Conservation (phyloP, 2,329 filamentous ascomycete species). For the Sarocladium strictum region DNA sequence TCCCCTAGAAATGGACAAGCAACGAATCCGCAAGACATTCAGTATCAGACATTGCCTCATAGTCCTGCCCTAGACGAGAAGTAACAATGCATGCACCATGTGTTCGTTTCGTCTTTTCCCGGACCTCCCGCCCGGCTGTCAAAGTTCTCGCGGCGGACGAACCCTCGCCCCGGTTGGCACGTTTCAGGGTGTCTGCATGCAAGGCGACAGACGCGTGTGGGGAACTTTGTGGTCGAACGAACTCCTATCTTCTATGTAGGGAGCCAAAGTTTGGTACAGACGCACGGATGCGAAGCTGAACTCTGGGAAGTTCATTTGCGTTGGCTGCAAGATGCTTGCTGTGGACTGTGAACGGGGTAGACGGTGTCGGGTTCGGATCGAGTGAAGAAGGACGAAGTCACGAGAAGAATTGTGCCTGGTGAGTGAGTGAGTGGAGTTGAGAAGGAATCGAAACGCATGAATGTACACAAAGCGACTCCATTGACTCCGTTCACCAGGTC, state of each 20-base stretch:
- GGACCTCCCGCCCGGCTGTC: not conserved
- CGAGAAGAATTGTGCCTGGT: too few species aligned
- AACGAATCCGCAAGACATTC: too few species aligned
- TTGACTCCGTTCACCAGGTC: too few species aligned
- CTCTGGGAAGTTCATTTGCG: not conserved
- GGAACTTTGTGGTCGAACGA: not conserved
- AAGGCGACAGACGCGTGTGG: not conserved
- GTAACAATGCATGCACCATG: constrained; percentile 1
- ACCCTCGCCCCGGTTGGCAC: not conserved
- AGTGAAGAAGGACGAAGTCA: too few species aligned
- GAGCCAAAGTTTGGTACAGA: not conserved
- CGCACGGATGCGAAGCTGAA: not conserved
- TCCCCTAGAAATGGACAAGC: too few species aligned
- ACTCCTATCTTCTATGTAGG: too few species aligned
- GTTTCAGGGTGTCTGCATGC: constrained; percentile 6
- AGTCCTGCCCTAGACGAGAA: not conserved
- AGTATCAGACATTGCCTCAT: not conserved
- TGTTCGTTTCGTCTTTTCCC: constrained; percentile 1
- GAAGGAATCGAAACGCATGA: too few species aligned
- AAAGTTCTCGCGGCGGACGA: not conserved
- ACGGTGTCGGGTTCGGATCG: too few species aligned
- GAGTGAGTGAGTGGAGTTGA: too few species aligned
- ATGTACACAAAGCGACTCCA: too few species aligned
- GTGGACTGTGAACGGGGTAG: not conserved
- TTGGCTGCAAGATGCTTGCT: not conserved